A percentile compares a stretch with the other conserved stretches of the same genome.
These are phyloP conservation scores for Xylaria sp. DNA, from an alignment of 2,329 filamentous ascomycete genomes.

Conservation along the genomic window DNA sequence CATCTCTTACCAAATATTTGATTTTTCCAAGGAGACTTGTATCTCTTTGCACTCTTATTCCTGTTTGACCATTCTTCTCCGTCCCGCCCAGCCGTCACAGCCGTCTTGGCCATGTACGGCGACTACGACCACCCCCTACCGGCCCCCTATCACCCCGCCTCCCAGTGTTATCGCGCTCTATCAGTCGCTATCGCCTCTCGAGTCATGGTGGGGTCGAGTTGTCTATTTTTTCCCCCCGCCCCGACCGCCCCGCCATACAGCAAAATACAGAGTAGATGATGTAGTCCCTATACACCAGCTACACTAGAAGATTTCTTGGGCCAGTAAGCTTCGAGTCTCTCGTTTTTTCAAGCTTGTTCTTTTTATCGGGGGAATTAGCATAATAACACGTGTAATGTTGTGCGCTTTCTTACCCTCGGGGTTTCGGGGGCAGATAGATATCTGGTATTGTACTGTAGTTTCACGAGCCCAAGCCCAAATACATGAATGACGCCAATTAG, in stretches of 20 bases:
- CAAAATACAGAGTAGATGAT: slow-evolving; percentile 8
- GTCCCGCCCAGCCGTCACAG: background rate
- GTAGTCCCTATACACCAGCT: background rate
- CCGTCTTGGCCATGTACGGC: background rate
- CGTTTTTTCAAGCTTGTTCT: background rate
- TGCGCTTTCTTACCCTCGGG: background rate
- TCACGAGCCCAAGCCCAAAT: background rate
- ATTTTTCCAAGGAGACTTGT: background rate
- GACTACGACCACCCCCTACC: slow-evolving; percentile 31
- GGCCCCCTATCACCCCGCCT: slow-evolving; percentile 37
- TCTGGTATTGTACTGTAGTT: background rate
- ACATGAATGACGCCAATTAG: slow-evolving; percentile 10
- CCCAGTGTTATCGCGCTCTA: slow-evolving; percentile 33
- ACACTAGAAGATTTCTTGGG: background rate
- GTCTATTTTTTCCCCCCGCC: slow-evolving; percentile 12
- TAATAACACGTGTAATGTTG: background rate
- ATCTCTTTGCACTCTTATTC: background rate
- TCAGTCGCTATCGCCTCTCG: slow-evolving; percentile 13
- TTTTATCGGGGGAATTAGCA: background rate
- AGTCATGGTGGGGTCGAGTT: slow-evolving; percentile 31
- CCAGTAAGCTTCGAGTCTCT: slow-evolving; percentile 5
- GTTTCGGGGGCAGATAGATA: background rate
- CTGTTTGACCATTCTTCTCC: background rate
- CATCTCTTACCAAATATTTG: background rate
- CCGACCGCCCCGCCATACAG: slow-evolving; percentile 34